phyloP scores from a whole-genome alignment of 768 basidiomycete species.

The Tephrocybe rancida region DNA sequence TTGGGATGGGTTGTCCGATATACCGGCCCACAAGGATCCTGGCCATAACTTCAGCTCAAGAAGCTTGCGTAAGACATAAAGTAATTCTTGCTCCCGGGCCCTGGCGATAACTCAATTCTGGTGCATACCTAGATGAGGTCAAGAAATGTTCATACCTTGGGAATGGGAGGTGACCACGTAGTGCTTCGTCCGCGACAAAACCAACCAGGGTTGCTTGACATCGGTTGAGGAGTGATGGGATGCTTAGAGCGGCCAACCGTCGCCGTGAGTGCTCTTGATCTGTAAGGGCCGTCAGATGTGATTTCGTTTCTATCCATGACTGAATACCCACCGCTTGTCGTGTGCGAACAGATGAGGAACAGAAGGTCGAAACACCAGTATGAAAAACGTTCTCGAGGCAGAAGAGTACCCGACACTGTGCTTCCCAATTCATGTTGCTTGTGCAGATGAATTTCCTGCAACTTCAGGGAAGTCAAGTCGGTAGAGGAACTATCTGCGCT shows the following conservation, averaged over 20 bases:
- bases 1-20: slow-evolving; percentile 64
- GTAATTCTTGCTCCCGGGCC: slow-evolving; percentile 84
- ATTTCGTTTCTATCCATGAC: neutral
- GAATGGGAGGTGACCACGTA: slow-evolving; percentile 90
- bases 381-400: slow-evolving; percentile 83
- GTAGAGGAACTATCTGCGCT: neutral
- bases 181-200: slow-evolving; percentile 82
- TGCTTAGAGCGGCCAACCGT: slow-evolving; percentile 71
- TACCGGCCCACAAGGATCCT: slow-evolving; percentile 76
- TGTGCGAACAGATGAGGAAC: slow-evolving; percentile 77
- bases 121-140: neutral
- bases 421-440: slow-evolving; percentile 50
- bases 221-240: slow-evolving; percentile 77
- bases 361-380: slow-evolving; percentile 93
- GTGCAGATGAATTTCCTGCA: slow-evolving; percentile 40
- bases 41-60: slow-evolving; percentile 70
- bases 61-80: slow-evolving; percentile 84
- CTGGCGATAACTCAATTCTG: slow-evolving; percentile 36
- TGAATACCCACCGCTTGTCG: slow-evolving; percentile 51
- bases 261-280: slow-evolving; percentile 63
- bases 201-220: slow-evolving; percentile 67
- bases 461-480: slow-evolving; percentile 17
- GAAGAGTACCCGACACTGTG: slow-evolving; percentile 54
- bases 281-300: slow-evolving; percentile 24
- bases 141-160: slow-evolving; percentile 53